A percentile compares a stretch with the other conserved stretches of the same genome.
phyloP scores from a whole-genome alignment of 495 filamentous ascomycete genomes.

The Aspergillus leporis region DNA sequence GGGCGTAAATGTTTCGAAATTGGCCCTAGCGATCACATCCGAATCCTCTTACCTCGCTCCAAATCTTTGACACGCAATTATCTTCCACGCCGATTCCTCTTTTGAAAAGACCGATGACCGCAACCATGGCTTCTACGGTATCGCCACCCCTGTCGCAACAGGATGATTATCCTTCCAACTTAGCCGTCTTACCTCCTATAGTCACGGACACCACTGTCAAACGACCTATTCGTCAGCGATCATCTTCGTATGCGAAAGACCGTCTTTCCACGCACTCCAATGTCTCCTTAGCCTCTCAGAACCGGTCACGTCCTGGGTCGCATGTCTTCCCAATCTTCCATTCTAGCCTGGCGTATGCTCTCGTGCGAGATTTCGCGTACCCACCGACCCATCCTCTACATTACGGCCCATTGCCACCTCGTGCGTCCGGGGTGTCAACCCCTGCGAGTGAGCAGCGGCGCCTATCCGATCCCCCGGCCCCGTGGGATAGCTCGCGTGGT shows the following conservation, averaged over 20 bases:
- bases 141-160: slow-evolving; percentile 52
- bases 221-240: slow-evolving; percentile 56
- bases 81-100: neutral
- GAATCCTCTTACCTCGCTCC: slow-evolving; percentile 20
- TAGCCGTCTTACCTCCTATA: slow-evolving; percentile 46
- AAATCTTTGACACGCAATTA: slow-evolving; percentile 19
- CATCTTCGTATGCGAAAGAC: slow-evolving; percentile 71
- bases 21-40: slow-evolving; percentile 27
- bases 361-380: slow-evolving; percentile 96
- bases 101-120: slow-evolving; percentile 32
- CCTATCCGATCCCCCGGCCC: slow-evolving; percentile 75
- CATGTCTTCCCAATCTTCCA: slow-evolving; percentile 81
- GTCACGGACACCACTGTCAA: slow-evolving; percentile 39
- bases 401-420: slow-evolving; percentile 82
- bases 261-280: slow-evolving; percentile 69
- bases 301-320: slow-evolving; percentile 70
- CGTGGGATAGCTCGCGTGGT: slow-evolving; percentile 53
- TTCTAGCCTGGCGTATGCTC: slow-evolving; percentile 83
- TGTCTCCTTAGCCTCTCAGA: slow-evolving; percentile 56
- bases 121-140: slow-evolving; percentile 62
- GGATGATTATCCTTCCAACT: slow-evolving; percentile 30
- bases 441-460: slow-evolving; percentile 79
- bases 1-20: slow-evolving; percentile 29
- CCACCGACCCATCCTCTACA: slow-evolving; percentile 78
- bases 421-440: slow-evolving; percentile 78